Percentiles rank a stretch among this genome's conserved stretches.
phyloP scores from a whole-genome alignment of 768 basidiomycete species.

The Coprinellus aureogranulatus region DNA sequence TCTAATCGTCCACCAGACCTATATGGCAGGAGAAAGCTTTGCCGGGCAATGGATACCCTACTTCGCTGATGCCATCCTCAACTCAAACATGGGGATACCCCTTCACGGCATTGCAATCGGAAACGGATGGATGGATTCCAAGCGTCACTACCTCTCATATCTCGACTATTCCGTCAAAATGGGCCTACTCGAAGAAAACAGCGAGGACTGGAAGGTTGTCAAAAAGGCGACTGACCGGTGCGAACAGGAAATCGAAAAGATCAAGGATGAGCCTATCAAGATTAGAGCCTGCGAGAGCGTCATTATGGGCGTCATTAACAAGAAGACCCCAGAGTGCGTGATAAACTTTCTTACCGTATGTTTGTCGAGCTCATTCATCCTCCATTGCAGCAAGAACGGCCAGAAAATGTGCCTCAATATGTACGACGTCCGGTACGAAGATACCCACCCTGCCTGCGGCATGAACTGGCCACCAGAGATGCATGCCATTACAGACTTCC shows the following conservation, averaged over 20 bases:
- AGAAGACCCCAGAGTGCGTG: slow-evolving; percentile 40
- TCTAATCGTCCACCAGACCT: too few species aligned
- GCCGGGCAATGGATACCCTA: slow-evolving; percentile 98
- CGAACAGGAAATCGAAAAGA: slow-evolving; percentile 38
- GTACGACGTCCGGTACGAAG: slow-evolving; percentile 91
- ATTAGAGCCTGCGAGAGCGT: slow-evolving; percentile 60
- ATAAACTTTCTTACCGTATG: neutral
- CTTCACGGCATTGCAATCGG: slow-evolving; percentile 87
- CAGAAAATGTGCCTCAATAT: slow-evolving; percentile 83
- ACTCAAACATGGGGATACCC: slow-evolving; percentile 55
- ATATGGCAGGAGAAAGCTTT: slow-evolving; percentile 92
- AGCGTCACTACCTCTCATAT: slow-evolving; percentile 85
- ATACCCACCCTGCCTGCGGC: slow-evolving; percentile 83
- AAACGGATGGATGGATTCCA: slow-evolving; percentile 96
- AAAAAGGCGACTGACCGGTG: slow-evolving; percentile 63
- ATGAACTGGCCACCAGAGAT: slow-evolving; percentile 98
- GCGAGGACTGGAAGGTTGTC: slow-evolving; percentile 59
- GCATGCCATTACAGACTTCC: slow-evolving; percentile 66
- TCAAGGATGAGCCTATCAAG: slow-evolving; percentile 57
- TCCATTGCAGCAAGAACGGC: slow-evolving; percentile 57
- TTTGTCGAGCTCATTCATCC: slow-evolving; percentile 1
- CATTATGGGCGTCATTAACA: slow-evolving; percentile 41
- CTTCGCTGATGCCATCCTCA: slow-evolving; percentile 79
- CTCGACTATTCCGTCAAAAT: slow-evolving; percentile 81
- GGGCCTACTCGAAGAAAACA: slow-evolving; percentile 70